Conservation (phyloP, 2,329 filamentous ascomycete species). For the Verticillium nonalfalfae region DNA sequence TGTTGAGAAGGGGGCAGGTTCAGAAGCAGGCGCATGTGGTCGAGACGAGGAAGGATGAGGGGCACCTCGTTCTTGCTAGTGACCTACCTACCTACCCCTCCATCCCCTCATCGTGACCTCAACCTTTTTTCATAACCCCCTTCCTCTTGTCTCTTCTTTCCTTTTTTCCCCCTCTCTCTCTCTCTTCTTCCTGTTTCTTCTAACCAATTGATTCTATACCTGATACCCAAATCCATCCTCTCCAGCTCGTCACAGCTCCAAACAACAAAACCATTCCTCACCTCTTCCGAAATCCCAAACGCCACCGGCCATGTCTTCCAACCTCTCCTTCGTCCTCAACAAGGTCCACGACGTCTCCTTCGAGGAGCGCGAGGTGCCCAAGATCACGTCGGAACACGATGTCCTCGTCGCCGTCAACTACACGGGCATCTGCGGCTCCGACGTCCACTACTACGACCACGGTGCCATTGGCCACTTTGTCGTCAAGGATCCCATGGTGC, state of each 20-base stretch:
- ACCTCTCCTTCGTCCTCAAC: conserved; percentile 80
- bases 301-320: conserved; percentile 8
- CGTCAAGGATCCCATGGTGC: conserved; percentile 73
- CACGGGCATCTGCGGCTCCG: conserved; percentile 84
- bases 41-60: background rate
- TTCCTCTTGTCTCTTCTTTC: too few relatives aligned
- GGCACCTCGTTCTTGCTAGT: background rate
- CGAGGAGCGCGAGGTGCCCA: conserved; percentile 68
- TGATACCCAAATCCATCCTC: background rate
- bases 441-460: conserved; percentile 84
- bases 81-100: background rate
- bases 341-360: conserved; percentile 66
- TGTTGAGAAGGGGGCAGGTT: background rate
- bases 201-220: background rate
- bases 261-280: background rate
- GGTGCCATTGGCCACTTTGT: conserved; percentile 84
- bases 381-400: conserved; percentile 60
- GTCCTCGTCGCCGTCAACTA: conserved; percentile 77
- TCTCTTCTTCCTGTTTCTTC: background rate
- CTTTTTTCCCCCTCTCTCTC: background rate
- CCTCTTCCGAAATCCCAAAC: background rate
- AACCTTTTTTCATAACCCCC: background rate
- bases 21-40: background rate
- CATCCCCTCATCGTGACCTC: background rate
- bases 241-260: background rate